Conservation (phyloP, 2,329 filamentous ascomycete genomes). For the Teratosphaeria viscida region DNA sequence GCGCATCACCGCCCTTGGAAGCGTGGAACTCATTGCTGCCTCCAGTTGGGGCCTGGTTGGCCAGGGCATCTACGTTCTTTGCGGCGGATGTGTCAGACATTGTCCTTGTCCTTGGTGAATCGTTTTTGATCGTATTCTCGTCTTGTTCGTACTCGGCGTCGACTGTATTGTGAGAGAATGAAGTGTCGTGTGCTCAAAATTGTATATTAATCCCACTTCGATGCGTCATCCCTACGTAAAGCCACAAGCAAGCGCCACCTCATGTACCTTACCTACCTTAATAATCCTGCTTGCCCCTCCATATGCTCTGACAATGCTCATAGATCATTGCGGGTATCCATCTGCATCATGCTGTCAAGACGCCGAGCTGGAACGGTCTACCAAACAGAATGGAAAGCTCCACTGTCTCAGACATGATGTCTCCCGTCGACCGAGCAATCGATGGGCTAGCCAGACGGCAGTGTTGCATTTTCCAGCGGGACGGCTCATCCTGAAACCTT, state of each 20-base stretch:
- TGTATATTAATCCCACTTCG: neutral
- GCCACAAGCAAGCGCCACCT: neutral
- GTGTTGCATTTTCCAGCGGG: no score
- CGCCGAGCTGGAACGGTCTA: no score
- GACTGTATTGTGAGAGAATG: neutral
- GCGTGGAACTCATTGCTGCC: conserved; percentile 45
- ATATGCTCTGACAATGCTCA: neutral
- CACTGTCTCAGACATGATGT: no score
- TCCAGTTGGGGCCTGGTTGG: conserved; percentile 29
- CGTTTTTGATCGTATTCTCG: neutral
- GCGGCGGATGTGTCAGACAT: conserved; percentile 2
- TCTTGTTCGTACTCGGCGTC: neutral
- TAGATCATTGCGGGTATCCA: neutral
- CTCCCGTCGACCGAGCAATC: no score
- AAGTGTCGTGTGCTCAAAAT: neutral
- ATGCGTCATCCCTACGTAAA: neutral
- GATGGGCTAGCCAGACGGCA: no score
- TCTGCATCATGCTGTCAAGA: neutral
- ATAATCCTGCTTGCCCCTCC: neutral
- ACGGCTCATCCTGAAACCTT: no score
- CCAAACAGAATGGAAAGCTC: no score
- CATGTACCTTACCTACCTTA: no score
- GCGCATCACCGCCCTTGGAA: conserved; percentile 41
- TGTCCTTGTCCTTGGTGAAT: neutral
- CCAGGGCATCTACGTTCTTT: conserved; percentile 4